These are phyloP conservation scores for Plectosphaerella sp. DNA, from an alignment of 2,329 filamentous ascomycete species.

Conservation along the genomic window DNA sequence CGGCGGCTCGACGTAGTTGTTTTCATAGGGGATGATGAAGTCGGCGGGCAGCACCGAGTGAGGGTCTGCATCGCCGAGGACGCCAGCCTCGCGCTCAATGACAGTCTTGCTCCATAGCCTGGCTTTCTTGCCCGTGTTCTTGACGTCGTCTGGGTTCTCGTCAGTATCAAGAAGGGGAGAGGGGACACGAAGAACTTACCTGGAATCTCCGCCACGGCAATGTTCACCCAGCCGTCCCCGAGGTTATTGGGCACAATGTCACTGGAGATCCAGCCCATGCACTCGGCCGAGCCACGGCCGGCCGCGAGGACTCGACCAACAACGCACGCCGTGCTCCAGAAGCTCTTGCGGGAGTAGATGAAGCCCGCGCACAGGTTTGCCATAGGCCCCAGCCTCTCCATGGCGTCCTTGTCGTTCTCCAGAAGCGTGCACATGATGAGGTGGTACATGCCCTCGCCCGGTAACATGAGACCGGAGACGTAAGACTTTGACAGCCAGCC, in stretches of 20 bases:
- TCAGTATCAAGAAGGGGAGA: neutral
- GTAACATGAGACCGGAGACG: slow-evolving; percentile 60
- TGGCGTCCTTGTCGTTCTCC: slow-evolving; percentile 58
- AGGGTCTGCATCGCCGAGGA: slow-evolving; percentile 53
- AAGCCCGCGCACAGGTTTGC: slow-evolving; percentile 63
- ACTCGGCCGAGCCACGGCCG: slow-evolving; percentile 56
- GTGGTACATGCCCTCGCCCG: slow-evolving; percentile 58
- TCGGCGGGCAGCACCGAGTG: slow-evolving; percentile 54
- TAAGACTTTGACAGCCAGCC: slow-evolving; percentile 68
- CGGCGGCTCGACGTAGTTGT: slow-evolving; percentile 42
- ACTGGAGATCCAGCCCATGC: slow-evolving; percentile 66
- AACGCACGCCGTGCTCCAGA: slow-evolving; percentile 65
- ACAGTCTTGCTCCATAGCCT: slow-evolving; percentile 57
- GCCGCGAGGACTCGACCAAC: slow-evolving; percentile 62
- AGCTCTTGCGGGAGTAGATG: slow-evolving; percentile 58
- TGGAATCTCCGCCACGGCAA: slow-evolving; percentile 49
- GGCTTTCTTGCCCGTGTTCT: slow-evolving; percentile 48
- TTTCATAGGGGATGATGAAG: slow-evolving; percentile 58
- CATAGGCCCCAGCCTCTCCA: slow-evolving; percentile 53
- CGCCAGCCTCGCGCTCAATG: slow-evolving; percentile 56
- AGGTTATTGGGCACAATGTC: slow-evolving; percentile 49
- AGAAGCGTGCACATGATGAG: slow-evolving; percentile 62
- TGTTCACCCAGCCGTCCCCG: slow-evolving; percentile 54
- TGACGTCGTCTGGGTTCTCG: slow-evolving; percentile 36
- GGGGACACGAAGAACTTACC: slow-evolving; percentile 30